phyloP scores from a whole-genome alignment of 805 yeast species.

The Kazachstania taianensis region DNA sequence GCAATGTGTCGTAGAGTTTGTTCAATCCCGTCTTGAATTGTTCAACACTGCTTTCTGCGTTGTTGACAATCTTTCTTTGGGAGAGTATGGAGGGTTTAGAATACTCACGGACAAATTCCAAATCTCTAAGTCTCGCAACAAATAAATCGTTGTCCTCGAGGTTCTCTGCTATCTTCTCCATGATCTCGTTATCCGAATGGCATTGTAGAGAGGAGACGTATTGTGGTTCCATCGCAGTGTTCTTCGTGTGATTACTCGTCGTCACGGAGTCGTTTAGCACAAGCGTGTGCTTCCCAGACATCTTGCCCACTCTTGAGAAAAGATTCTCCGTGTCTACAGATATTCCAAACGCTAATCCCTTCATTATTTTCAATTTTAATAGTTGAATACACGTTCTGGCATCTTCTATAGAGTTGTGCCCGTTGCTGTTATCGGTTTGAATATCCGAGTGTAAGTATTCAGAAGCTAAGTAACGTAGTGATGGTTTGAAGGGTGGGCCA shows the following conservation, averaged over 20 bases:
- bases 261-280: slow-evolving; percentile 30
- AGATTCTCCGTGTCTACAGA: slow-evolving; percentile 34
- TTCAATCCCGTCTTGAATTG: slow-evolving; percentile 37
- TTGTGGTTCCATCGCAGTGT: background rate
- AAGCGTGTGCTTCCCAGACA: slow-evolving; percentile 21
- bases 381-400: slow-evolving; percentile 71
- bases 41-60: slow-evolving; percentile 6
- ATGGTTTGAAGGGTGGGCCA: slow-evolving; percentile 75
- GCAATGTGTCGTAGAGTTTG: slow-evolving; percentile 41
- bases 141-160: slow-evolving; percentile 37
- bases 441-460: slow-evolving; percentile 47
- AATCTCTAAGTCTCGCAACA: slow-evolving; percentile 47
- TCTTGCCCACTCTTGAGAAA: slow-evolving; percentile 31
- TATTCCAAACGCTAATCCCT: slow-evolving; percentile 60
- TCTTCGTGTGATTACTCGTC: slow-evolving; percentile 10
- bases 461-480: slow-evolving; percentile 60
- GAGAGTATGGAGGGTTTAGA: slow-evolving; percentile 21
- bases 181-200: slow-evolving; percentile 49
- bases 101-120: slow-evolving; percentile 37
- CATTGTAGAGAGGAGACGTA: slow-evolving; percentile 31
- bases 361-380: slow-evolving; percentile 54
- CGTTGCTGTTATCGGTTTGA: slow-evolving; percentile 50
- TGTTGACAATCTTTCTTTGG: background rate
- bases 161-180: slow-evolving; percentile 33
- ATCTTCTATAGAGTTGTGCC: slow-evolving; percentile 86